phyloP scores from a whole-genome alignment of 176 grass and related monocot genomes.

The Oryza coarctata region DNA sequence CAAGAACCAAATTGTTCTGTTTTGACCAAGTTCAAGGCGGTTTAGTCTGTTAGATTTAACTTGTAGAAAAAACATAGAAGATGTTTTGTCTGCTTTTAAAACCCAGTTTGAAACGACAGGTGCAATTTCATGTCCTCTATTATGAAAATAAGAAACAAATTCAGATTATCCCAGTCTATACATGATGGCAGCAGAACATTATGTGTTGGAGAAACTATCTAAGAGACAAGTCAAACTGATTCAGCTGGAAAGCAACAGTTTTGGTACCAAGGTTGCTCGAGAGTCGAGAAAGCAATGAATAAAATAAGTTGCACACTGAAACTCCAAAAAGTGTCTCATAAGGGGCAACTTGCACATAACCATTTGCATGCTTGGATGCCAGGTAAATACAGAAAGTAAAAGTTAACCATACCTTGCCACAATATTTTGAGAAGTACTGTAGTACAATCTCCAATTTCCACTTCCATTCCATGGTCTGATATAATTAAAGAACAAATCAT shows the following conservation, averaged over 20 bases:
- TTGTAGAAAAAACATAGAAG: neutral
- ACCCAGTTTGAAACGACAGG: conserved; percentile 1
- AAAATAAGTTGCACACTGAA: neutral
- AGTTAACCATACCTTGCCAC: conserved; percentile 64
- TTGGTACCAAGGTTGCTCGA: conserved; percentile 14
- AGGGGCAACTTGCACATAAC: conserved; percentile 12
- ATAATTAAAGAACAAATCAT: conserved; percentile 27
- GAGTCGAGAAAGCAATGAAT: neutral
- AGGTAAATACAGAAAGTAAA: conserved; percentile 12
- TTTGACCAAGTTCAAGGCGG: neutral
- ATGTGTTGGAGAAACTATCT: neutral
- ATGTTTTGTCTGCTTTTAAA: neutral
- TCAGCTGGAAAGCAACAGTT: neutral
- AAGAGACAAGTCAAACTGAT: conserved; percentile 4
- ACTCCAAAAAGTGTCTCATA: neutral
- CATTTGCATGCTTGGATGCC: neutral
- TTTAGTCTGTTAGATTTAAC: neutral
- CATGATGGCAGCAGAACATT: neutral
- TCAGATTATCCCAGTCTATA: conserved; percentile 10
- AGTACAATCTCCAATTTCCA: conserved; percentile 90
- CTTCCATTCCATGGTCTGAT: conserved; percentile 67
- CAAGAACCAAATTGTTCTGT: neutral
- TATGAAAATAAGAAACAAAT: neutral
- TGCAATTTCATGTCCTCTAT: neutral
- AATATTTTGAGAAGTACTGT: conserved; percentile 87